Base-by-base conservation (phyloP, 768 basidiomycete species). In the Rhodocollybia butyracea region DNA sequence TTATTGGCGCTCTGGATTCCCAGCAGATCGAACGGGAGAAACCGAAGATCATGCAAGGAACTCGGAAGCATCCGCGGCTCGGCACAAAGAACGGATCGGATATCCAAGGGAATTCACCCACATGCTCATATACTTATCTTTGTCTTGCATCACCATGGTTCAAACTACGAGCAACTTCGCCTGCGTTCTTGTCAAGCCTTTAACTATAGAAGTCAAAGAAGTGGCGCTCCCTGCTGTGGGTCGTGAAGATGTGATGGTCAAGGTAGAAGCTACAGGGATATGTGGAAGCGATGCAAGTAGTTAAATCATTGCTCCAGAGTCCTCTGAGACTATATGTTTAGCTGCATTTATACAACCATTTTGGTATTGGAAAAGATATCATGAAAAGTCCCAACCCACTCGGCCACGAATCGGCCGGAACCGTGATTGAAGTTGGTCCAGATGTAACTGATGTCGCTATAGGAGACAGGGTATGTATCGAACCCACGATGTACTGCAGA, bases 351-450 rank as follows among this genome's bases (percentile, higher is more conserved):
- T 62, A 58, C 34, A 58, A 50, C 27, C 53, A 62, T 47, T 59
- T 59, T 40, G 61, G 61, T 27, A 46, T 62, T 26, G 61, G 60
- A 7, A 58, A 54, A 39, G 32, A 19, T 17, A 45, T 29, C 27
- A 58, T 62, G 38, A 62, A 30, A 32, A 52, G 50, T 7, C 61
- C 61, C 22, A 47, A 54, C 15, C 43, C 56, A 27, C 48, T 62
- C 5, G 61, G 61, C 12, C 61, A 62, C 46, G 61, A 62, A 47
- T 62, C 61, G 19, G 61, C 61, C 7, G 61, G 61, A 56, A 56
- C 55, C 8, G 40, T 62, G 24, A 51, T 62, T 19, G 27, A 58
- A 46, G 57, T 62, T 13, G 61, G 60, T 10, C 15, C 21, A 15
- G n/a, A 43, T 39, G 60, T 62, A 13, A 60, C 40, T 10, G 41